Evolutionary conservation across 768 basidiomycete species (phyloP).

Genomic region (Scleroderma citrinum): DNA sequence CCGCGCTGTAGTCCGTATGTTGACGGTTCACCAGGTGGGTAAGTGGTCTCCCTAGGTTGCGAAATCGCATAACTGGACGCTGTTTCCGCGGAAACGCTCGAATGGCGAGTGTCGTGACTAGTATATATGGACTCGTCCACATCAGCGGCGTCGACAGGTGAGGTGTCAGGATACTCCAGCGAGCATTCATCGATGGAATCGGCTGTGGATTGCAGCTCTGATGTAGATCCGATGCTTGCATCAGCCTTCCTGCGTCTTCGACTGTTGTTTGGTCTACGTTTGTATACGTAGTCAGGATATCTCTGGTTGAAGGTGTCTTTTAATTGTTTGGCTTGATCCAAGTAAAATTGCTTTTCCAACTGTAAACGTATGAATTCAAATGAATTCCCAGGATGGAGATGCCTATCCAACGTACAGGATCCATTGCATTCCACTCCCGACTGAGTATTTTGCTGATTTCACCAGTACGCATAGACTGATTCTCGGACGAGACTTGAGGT

Average conservation of each 20-base stretch:
- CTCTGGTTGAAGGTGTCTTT: conserved; percentile 83
- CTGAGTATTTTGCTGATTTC: conserved; percentile 86
- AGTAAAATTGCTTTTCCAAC: conserved; percentile 83
- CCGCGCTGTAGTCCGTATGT: conserved; percentile 22
- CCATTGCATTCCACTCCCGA: conserved; percentile 83
- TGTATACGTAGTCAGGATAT: conserved; percentile 89
- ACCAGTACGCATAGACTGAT: conserved; percentile 85
- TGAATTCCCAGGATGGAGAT: not conserved
- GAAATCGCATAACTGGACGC: conserved; percentile 9
- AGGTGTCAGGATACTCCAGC: conserved; percentile 32
- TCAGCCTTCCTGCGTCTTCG: conserved; percentile 54
- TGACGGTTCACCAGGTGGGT: conserved; percentile 19
- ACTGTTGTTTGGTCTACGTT: conserved; percentile 82
- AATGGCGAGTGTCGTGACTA: conserved; percentile 16
- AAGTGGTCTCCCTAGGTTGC: conserved; percentile 16
- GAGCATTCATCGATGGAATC: conserved; percentile 31
- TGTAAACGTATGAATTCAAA: conserved; percentile 20
- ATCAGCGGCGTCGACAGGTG: conserved; percentile 32
- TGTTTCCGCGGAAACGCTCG: conserved; percentile 18
- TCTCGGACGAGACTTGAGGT: conserved; percentile 80
- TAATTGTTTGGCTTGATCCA: conserved; percentile 78
- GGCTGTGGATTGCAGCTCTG: conserved; percentile 24
- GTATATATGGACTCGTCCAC: conserved; percentile 14
- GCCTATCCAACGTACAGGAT: conserved; percentile 54
- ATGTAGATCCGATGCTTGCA: conserved; percentile 20